phyloP scores from a whole-genome alignment of 371 early-diverging fungal species.

The Mycotypha africana region DNA sequence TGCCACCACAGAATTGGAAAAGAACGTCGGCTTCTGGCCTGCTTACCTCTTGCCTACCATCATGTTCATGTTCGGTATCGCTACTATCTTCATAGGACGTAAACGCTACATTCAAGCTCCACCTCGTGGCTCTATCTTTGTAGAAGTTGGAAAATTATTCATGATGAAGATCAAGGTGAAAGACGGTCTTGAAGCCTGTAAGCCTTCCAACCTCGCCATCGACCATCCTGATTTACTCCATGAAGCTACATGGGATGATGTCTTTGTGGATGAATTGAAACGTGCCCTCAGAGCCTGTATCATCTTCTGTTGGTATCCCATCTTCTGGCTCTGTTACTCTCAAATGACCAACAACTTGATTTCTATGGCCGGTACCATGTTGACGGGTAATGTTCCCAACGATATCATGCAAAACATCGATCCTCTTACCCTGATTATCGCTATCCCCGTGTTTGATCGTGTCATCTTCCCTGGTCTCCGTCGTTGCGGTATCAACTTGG shows the following conservation, averaged over 20 bases:
- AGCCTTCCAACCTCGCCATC: conserved; percentile 23
- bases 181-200: conserved; percentile 33
- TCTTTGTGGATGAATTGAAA: conserved; percentile 67
- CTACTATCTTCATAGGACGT: conserved; percentile 54
- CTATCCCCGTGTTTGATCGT: conserved; percentile 69
- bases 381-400: conserved; percentile 54
- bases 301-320: conserved; percentile 67
- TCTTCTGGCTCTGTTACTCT: conserved; percentile 77
- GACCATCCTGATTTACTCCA: conserved; percentile 28
- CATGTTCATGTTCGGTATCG: conserved; percentile 62
- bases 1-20: background rate
- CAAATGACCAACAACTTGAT: conserved; percentile 77
- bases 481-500: conserved; percentile 54
- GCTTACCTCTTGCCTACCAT: conserved; percentile 67
- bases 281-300: conserved; percentile 62
- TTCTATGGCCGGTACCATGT: conserved; percentile 69
- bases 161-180: conserved; percentile 22
- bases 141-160: conserved; percentile 37
- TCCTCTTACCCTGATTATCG: conserved; percentile 60
- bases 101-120: conserved; percentile 53
- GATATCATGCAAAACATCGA: conserved; percentile 64
- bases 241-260: conserved; percentile 59
- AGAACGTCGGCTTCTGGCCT: conserved; percentile 67
- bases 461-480: conserved; percentile 66
- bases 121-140: conserved; percentile 55